Base-by-base conservation (phyloP, 2,329 filamentous ascomycete genomes). In the Aspergillus persii region DNA sequence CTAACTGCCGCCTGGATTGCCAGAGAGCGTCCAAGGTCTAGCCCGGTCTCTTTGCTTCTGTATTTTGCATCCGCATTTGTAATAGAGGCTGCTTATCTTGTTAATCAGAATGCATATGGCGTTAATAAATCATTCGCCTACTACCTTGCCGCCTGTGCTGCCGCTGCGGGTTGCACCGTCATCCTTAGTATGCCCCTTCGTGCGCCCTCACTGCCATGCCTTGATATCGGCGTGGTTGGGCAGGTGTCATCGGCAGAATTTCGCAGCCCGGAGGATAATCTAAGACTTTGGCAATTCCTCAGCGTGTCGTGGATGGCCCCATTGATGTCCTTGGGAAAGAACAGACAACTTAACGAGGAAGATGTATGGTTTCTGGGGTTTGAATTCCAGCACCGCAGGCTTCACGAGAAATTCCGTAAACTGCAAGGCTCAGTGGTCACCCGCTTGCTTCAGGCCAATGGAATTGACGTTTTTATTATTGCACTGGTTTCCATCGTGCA, bases 251-350 rank as follows among this genome's bases (percentile, higher is more conserved):
- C 82, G 0, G 80, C 77, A 2, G 74, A 80, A 2, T 77, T 90
- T n/a, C 88, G 91, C 31, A 87, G 83, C 51, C 88, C 92, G 0
- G 92, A 96, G 72, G 92, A 96, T 66, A 86, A 89, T 63, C 73
- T 96, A 27, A 89, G 83, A 0, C 79, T 93, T 0, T 92, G 91
- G 84, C 89, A 93, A 65, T 96, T 91, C 76, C 89, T 94, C 84
- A 88, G 86, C 5, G 89, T 96, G 30, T 90, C 86, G 0, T 96
- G 92, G 92, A 88, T 96, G 77, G 79, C 80, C 0, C 89, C 92
- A 0, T 76, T 96, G 6, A 91, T 96, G 11, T 77, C 79, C 1
- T 74, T 86, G 27, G 91, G 89, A 1, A 83, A 80, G 47, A 78
- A 80, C 31, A 81, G 86, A 46, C 88, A 92, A 65, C 79, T 96